These are phyloP conservation scores for Amanita subjunquillea DNA, from an alignment of 768 basidiomycete species.

Conservation along the genomic window DNA sequence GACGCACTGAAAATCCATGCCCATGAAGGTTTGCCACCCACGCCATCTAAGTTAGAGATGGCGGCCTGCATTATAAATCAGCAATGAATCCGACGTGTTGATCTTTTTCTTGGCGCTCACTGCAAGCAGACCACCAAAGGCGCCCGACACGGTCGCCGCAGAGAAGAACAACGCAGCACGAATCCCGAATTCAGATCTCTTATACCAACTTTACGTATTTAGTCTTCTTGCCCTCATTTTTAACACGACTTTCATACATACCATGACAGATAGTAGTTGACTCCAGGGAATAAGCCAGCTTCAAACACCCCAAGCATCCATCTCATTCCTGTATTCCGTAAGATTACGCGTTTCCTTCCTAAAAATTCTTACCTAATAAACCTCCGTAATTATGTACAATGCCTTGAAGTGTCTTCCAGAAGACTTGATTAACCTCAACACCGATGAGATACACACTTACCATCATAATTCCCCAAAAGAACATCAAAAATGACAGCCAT, in stretches of 20 bases:
- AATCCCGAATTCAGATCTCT: constrained; percentile 70
- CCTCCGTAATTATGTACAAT: constrained; percentile 60
- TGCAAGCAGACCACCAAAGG: constrained; percentile 69
- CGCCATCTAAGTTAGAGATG: constrained; percentile 62
- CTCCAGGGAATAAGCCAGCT: constrained; percentile 56
- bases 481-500: constrained; percentile 69
- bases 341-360: neutral
- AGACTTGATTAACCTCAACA: constrained; percentile 8
- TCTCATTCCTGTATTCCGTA: constrained; percentile 40
- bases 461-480: constrained; percentile 71
- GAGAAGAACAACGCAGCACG: constrained; percentile 62
- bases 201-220: constrained; percentile 29
- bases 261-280: constrained; percentile 70
- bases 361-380: constrained; percentile 39
- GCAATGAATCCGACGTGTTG: neutral
- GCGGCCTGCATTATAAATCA: constrained; percentile 29
- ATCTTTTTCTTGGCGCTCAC: constrained; percentile 23
- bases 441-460: constrained; percentile 20
- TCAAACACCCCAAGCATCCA: constrained; percentile 71
- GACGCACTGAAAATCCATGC: constrained; percentile 61
- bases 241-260: constrained; percentile 18
- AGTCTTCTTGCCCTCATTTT: neutral
- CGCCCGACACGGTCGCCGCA: constrained; percentile 74
- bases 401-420: constrained; percentile 57
- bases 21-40: constrained; percentile 57